Base-by-base conservation (phyloP, 345 rosid species). In the Linum trigynum region DNA sequence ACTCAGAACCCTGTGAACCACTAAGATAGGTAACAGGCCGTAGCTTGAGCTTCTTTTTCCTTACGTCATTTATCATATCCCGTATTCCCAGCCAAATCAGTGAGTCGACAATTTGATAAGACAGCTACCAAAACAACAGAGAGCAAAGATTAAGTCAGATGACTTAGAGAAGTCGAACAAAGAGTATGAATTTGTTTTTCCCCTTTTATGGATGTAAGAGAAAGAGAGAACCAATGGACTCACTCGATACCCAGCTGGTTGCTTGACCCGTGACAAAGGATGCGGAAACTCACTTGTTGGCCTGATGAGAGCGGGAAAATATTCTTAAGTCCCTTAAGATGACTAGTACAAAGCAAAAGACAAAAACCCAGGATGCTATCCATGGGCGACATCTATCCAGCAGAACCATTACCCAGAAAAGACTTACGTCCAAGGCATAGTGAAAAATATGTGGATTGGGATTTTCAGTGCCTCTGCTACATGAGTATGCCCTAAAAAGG, bases 341-440 rank as follows among this genome's bases (percentile, higher is more conserved):
- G 63, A 80, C 38, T 37, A 65, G 8, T 65, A 57, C 38, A 62
- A 56, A 65, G 16, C 40, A 65, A 56, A 59, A 62, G 56, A 69
- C 70, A 8, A 38, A 38, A 45, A 39, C 59, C 64, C 72, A 43
- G 66, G 48, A 57, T 67, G 72, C 9, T 15, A 9, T 2, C 53
- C 11, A 48, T 48, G 14, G 53, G 57, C 16, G 51, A 69, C 64
- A 65, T 45, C 61, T 63, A 72, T 75, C 68, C 68, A 63, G 69
- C 75, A n/a, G 79, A 56, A 80, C 62, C 74, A 77, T 81, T 74
- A 81, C 76, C 77, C 75, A 79, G 69, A 75, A 64, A 78, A 81
- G 75, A 90, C 99, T 91, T 89, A 95, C 99, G 98, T 95, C 99
- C 99, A 95, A 63, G 99, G 99, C 99, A 95, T 95, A 15, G 99